A percentile compares a stretch with the other conserved stretches of the same genome.
phyloP scores from a whole-genome alignment of 1,284 basidiomycete genomes.

The Hemileia vastatrix region DNA sequence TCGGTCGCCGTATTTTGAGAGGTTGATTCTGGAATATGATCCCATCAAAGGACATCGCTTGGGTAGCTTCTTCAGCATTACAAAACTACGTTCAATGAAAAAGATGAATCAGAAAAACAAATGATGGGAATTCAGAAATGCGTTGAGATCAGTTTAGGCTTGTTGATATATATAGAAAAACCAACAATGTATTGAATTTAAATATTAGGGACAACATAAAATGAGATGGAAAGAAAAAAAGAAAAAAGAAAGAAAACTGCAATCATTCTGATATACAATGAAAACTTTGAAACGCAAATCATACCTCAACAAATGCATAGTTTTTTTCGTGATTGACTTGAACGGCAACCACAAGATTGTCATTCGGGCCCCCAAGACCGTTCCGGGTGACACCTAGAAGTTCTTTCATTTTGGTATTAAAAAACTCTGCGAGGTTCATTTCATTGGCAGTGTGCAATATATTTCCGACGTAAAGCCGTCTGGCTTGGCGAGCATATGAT shows the following conservation, averaged over 20 bases:
- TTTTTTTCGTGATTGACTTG: conserved; percentile 96
- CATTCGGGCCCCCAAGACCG: conserved; percentile 10
- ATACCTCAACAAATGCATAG: conserved; percentile 88
- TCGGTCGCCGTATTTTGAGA: conserved; percentile 88
- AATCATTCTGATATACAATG: neutral
- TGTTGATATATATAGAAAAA: too few species aligned
- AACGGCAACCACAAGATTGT: conserved; percentile 77
- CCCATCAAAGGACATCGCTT: conserved; percentile 92
- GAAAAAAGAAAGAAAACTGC: conserved; percentile 5
- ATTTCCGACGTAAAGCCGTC: conserved; percentile 88
- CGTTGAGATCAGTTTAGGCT: too few species aligned
- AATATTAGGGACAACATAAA: too few species aligned
- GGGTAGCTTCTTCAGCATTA: conserved; percentile 85
- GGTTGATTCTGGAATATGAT: conserved; percentile 84
- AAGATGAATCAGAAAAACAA: too few species aligned
- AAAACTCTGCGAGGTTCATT: conserved; percentile 76
- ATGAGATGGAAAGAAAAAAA: conserved; percentile 15
- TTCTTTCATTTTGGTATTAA: conserved; percentile 89
- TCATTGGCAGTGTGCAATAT: conserved; percentile 86
- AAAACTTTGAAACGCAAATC: conserved; percentile 30
- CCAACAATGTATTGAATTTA: too few species aligned
- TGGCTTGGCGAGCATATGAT: conserved; percentile 64
- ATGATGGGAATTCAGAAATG: too few species aligned
- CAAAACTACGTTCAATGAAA: conserved; percentile 80
- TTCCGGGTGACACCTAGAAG: too few species aligned